phyloP scores from a whole-genome alignment of 1,139 yeast species.

The Magnusiomyces magnusii region DNA sequence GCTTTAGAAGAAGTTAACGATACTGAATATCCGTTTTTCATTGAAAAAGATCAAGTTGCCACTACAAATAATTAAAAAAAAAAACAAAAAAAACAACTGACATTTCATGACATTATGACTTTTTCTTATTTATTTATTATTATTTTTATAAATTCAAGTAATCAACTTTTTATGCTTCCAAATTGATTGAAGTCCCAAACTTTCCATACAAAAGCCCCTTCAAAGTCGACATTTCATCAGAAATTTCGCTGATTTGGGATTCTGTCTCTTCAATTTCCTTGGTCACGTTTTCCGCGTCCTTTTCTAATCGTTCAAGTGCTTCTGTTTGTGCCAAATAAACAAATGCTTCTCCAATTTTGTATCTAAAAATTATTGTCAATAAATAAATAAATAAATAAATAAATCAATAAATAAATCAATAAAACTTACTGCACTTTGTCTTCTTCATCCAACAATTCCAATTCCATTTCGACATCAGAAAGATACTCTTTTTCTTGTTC shows the following conservation, averaged over 20 bases:
- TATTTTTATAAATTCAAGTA: neutral
- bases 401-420: too few relatives aligned
- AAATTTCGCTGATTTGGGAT: slow-evolving; percentile 43
- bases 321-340: slow-evolving; percentile 56
- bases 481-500: slow-evolving; percentile 76
- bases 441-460: slow-evolving; percentile 79
- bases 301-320: slow-evolving; percentile 60
- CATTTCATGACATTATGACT: neutral
- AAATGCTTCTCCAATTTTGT: slow-evolving; percentile 71
- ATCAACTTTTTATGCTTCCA: slow-evolving; percentile 41
- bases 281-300: slow-evolving; percentile 48
- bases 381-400: too few relatives aligned
- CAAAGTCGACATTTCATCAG: slow-evolving; percentile 48
- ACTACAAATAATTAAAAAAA: neutral
- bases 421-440: slow-evolving; percentile 37
- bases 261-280: slow-evolving; percentile 43
- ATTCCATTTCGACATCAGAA: slow-evolving; percentile 77
- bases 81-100: too few relatives aligned
- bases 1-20: slow-evolving; percentile 24
- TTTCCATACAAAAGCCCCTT: slow-evolving; percentile 76
- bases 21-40: slow-evolving; percentile 34
- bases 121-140: neutral
- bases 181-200: slow-evolving; percentile 82
- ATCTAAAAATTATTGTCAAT: slow-evolving; percentile 26
- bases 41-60: slow-evolving; percentile 34